phyloP scores from a whole-genome alignment of 2,329 filamentous ascomycete species.

The Penicillium sp. region DNA sequence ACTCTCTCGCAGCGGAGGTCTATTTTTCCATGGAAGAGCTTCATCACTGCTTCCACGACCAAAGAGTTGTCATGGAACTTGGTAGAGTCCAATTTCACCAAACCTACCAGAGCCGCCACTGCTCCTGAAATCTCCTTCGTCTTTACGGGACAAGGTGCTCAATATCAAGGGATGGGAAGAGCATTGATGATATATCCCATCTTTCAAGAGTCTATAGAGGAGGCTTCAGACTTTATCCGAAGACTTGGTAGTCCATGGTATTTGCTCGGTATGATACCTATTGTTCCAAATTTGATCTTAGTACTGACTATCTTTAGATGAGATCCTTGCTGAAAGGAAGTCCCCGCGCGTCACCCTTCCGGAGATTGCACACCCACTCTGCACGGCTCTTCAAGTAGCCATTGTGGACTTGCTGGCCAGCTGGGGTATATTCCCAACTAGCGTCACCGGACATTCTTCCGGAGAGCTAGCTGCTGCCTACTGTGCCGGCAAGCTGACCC shows the following conservation, averaged over 20 bases:
- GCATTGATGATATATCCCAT: slow-evolving; percentile 25
- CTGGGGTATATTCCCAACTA: slow-evolving; percentile 21
- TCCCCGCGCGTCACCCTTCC: slow-evolving; percentile 22
- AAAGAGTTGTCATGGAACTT: slow-evolving; percentile 16
- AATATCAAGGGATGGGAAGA: slow-evolving; percentile 33
- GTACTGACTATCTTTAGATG: slow-evolving; percentile 16
- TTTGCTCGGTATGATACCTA: slow-evolving; percentile 14
- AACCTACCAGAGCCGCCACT: slow-evolving; percentile 5
- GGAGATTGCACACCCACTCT: slow-evolving; percentile 27
- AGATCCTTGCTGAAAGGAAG: slow-evolving; percentile 18
- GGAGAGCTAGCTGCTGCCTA: slow-evolving; percentile 44
- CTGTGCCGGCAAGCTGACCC: slow-evolving; percentile 37
- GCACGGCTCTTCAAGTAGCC: slow-evolving; percentile 29
- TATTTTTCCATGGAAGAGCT: slow-evolving; percentile 17
- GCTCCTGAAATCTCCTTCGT: slow-evolving; percentile 27
- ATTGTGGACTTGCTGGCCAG: slow-evolving; percentile 27
- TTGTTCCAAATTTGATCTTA: too few relatives aligned
- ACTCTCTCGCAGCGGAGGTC: slow-evolving; percentile 16
- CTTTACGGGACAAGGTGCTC: slow-evolving; percentile 39
- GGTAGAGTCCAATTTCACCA: slow-evolving; percentile 10
- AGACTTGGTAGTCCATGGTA: slow-evolving; percentile 23
- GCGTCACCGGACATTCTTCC: slow-evolving; percentile 29
- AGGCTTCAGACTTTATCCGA: slow-evolving; percentile 21
- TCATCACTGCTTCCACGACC: slow-evolving; percentile 10
- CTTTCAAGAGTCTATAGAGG: slow-evolving; percentile 19